Base-by-base conservation (phyloP, 148 eudicot genomes). In the Polygonum maritimum region DNA sequence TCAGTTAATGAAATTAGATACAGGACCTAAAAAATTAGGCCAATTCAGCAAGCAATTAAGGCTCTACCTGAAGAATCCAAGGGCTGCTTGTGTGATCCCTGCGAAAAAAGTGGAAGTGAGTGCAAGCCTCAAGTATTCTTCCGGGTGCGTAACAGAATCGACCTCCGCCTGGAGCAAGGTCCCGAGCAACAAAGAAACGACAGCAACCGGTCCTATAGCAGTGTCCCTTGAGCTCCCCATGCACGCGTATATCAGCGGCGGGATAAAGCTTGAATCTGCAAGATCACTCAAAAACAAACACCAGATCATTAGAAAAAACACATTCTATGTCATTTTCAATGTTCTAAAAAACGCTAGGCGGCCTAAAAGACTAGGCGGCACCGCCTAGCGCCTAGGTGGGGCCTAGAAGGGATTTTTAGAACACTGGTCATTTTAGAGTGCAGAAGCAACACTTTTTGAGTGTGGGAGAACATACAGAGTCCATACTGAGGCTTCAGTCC, bases 221-320 rank as follows among this genome's bases (percentile, higher is more conserved):
- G 92, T 88, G 73, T 94, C 93, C 79, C 96, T 88, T 70, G 98
- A 94, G 77, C 98, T 94, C 16, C 98, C 97, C 97, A 92, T 94
- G 75, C 85, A 82, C 2, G 98, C 97, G 78, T 94, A 94, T 16
- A 94, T 76, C 75, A 94, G 80, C 22, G 98, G 98, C 48, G 98
- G 95, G 14, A 94, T 86, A 77, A 94, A 90, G 78, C 98, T 94
- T 65, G 86, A 81, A 77, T 94, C 98, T 94, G 87, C 71, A 67
- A 35, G 2, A 40, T 65, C 71, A 36, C 0, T 41, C 45, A 41
- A 44, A 16, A 4, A 67, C 8, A 67, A 38, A 36, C 2, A 7
- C 31, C 31, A 26, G 31, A 26, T 26, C 31, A 26, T 26, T 26
- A 26, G 31, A 26, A 26, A 26, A 26, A 26, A 26, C 31, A 26